A percentile compares a stretch with the other conserved stretches of the same genome.
These are phyloP conservation scores for Trypanosomatidae sp. DNA, from an alignment of 208 protist genomes.

Conservation along the genomic window DNA sequence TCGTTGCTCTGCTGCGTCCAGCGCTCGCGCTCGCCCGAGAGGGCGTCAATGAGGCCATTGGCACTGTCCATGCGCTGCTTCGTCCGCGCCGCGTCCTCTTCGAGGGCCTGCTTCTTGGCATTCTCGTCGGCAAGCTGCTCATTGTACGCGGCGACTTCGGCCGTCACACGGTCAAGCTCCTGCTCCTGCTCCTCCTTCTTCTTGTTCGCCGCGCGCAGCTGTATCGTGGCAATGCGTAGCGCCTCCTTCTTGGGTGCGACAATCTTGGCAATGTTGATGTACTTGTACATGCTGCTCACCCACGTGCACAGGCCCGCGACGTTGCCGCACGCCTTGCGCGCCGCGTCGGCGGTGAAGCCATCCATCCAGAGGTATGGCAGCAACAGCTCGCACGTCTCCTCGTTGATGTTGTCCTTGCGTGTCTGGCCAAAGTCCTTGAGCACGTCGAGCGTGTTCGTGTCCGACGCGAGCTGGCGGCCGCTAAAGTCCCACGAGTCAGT, in stretches of 20 bases:
- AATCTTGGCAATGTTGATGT: constrained; percentile 95
- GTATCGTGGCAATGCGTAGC: constrained; percentile 79
- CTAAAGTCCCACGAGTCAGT: constrained; percentile 87
- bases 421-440: constrained; percentile 74
- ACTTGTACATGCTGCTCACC: constrained; percentile 94
- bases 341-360: constrained; percentile 91
- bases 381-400: constrained; percentile 97
- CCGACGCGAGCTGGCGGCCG: constrained; percentile 68
- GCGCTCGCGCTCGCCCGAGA: constrained; percentile 94
- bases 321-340: constrained; percentile 86
- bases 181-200: constrained; percentile 94
- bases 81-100: constrained; percentile 93
- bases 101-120: constrained; percentile 92
- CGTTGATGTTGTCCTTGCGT: constrained; percentile 95
- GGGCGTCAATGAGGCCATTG: constrained; percentile 93
- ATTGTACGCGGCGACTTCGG: constrained; percentile 91
- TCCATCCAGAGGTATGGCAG: constrained; percentile 94
- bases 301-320: constrained; percentile 93
- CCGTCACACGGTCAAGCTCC: constrained; percentile 89
- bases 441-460: constrained; percentile 56
- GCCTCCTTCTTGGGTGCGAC: constrained; percentile 94
- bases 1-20: constrained; percentile 96
- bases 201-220: constrained; percentile 86
- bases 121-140: constrained; percentile 87
- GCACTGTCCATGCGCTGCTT: constrained; percentile 95